Evolutionary conservation across 306 rosid species (phyloP).

Genomic region (Benincasa hispida): DNA sequence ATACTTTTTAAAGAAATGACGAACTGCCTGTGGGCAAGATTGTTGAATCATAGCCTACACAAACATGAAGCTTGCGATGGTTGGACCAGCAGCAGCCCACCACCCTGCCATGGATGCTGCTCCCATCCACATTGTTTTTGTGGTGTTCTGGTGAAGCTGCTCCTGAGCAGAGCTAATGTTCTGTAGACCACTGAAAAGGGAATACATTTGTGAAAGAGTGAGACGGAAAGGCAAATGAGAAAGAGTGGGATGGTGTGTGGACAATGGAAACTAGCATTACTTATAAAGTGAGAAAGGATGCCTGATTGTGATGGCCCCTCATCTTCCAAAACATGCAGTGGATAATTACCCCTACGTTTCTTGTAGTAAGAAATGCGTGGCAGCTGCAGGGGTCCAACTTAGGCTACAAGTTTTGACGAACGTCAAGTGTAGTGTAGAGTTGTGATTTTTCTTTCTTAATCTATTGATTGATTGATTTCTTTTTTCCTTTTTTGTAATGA

Average conservation of each 20-base stretch:
- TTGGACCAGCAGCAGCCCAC: slow-evolving; percentile 68
- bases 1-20: slow-evolving; percentile 38
- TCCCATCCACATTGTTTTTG: not conserved
- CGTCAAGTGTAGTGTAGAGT: not conserved
- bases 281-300: not conserved
- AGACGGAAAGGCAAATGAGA: not conserved
- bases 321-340: no score
- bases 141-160: not conserved
- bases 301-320: no score
- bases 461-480: no score
- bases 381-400: not conserved
- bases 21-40: slow-evolving; percentile 59
- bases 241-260: not conserved
- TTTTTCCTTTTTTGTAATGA: not conserved
- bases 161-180: not conserved
- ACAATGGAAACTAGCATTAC: not conserved
- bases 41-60: slow-evolving; percentile 64
- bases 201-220: not conserved
- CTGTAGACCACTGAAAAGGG: not conserved
- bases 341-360: not conserved
- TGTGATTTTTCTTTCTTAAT: not conserved
- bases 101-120: not conserved
- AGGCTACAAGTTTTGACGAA: not conserved
- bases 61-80: slow-evolving; percentile 72
- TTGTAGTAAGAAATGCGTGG: not conserved